Conservation (phyloP, 768 basidiomycete species). For the Termitomyces sp. region DNA sequence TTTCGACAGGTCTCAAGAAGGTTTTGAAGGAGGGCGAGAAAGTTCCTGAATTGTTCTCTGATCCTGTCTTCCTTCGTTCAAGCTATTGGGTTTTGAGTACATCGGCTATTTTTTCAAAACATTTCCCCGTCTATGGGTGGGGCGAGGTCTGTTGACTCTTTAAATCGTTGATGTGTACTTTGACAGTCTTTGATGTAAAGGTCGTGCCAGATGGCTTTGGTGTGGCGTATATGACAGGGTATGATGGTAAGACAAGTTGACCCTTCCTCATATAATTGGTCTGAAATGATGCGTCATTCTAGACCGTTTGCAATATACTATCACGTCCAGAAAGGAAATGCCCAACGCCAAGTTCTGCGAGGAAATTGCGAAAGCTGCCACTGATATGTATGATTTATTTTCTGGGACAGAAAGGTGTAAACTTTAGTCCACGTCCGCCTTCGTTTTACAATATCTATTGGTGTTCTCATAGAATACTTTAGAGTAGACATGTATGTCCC, state of each 20-base stretch:
- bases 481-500: background rate
- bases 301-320: constrained; percentile 83
- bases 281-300: background rate
- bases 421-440: constrained; percentile 12
- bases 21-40: constrained; percentile 58
- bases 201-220: constrained; percentile 94
- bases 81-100: constrained; percentile 89
- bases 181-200: constrained; percentile 21
- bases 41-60: constrained; percentile 67
- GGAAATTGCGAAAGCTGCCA: constrained; percentile 58
- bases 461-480: background rate
- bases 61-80: constrained; percentile 69
- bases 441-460: background rate
- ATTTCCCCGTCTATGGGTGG: constrained; percentile 88
- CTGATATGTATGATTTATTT: constrained; percentile 70
- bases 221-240: constrained; percentile 92
- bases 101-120: constrained; percentile 82
- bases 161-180: background rate
- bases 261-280: background rate
- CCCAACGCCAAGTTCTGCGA: constrained; percentile 70
- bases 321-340: constrained; percentile 85
- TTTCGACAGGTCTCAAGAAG: constrained; percentile 62
- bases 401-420: constrained; percentile 27
- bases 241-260: constrained; percentile 49
- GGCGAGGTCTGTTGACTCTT: constrained; percentile 57